Base-by-base conservation (phyloP, 192 early-diverging fungal genomes). In the Linnemannia zychae region DNA sequence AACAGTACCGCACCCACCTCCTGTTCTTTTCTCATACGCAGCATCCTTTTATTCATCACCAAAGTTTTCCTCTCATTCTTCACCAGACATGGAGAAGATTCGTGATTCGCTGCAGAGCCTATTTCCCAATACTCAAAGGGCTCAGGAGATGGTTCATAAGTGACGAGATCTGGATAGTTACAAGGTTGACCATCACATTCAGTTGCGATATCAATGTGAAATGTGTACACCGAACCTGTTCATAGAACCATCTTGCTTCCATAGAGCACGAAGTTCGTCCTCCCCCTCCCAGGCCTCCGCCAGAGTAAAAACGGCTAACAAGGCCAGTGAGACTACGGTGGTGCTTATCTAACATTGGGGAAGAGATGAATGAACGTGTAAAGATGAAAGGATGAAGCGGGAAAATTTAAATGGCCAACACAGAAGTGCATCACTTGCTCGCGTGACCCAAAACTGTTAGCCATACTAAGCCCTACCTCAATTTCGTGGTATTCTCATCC, bases 111-210 rank as follows among this genome's bases (percentile, higher is more conserved):
- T 53, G 20, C 52, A 53, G n/a, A n/a, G n/a, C n/a, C 52, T 17
- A 53, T 1, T 22, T 53, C 52, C n/a, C n/a, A n/a, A n/a, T n/a
- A n/a, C n/a, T n/a, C n/a, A n/a, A n/a, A n/a, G n/a, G n/a, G n/a
- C n/a, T n/a, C n/a, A n/a, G n/a, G n/a, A 53, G 52, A n/a, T 53
- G 2, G 52, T n/a, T 24, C 22, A 53, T 53, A 22, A n/a, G 20
- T 18, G 52, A 53, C 52, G 52, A 53, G 52, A 18, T 53, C 52
- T n/a, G 52, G 52, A 53, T 53, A 53, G 52, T n/a, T 53, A 53
- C 52, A 53, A 53, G 52, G 52, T 53, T 53, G 20, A 22, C 52
- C 52, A 53, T 53, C 52, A 53, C 52, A 53, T 53, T 22, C 52
- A 53, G 52, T 53, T 53, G 52, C 52, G 20, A 22, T 18, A 22